Base-by-base conservation (phyloP, 108 stramenopile species). In the Fragilaria crotonensis region DNA sequence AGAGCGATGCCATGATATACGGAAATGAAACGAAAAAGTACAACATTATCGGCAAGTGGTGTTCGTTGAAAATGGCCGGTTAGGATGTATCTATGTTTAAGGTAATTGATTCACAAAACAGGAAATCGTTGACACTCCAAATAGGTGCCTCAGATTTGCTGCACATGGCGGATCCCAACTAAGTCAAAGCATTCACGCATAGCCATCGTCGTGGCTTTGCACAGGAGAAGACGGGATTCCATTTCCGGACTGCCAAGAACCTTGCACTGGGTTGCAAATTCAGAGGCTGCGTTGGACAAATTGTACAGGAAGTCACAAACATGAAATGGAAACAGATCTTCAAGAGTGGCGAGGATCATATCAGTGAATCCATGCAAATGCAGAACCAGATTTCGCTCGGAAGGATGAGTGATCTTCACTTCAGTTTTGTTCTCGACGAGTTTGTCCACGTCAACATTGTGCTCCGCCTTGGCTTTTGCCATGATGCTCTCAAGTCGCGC, bases 401-500 rank as follows among this genome's bases (percentile, higher is more conserved):
- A 76, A 36, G 92, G 82, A 71, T 94, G 94, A 11, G 29, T 61
- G 19, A 99, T 48, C 19, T 62, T 62, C 25, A 93, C 65, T 32
- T 73, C 60, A 3, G 83, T 65, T 31, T 76, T 71, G 5, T 60
- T 64, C 48, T 65, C 57, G 20, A 90, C 66, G 45, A 90, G 50
- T 20, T 82, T 76, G 21, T 95, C 80, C 1, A 95, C 83, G 54
- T 95, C 93, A 4, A 84, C 70, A 21, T 68, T 73, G 48, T 77
- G 58, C 30, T 94, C 85, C 18, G 71, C 82, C 65, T 85, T 76
- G 25, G 95, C 96, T 64, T 97, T 98, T 51, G 85, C 69, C 52
- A 95, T 60, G 64, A 99, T 98, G 54, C 90, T 94, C 55, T 91
- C 85, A 57, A 95, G 75, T 19, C 99, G 90, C n/a, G 96, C 99